Percentiles rank a stretch among this genome's conserved stretches.
Conservation (phyloP, 202 grass and related monocot genomes). For the Schoenoplectus tabernaemontani region DNA sequence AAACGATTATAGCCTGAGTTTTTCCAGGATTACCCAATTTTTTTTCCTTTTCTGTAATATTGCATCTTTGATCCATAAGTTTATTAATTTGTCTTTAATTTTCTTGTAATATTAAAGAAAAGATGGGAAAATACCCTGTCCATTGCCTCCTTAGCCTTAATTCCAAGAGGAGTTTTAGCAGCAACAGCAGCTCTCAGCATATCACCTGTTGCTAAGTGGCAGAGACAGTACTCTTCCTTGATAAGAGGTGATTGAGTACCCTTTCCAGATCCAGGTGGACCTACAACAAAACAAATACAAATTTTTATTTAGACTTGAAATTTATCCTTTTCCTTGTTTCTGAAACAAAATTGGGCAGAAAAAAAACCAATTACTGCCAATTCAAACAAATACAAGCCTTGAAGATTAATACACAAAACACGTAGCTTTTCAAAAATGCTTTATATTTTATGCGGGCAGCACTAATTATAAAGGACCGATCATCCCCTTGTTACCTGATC, state of each 20-base stretch:
- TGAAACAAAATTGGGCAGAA: not conserved
- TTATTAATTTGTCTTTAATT: too few species aligned
- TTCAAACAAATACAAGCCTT: not conserved
- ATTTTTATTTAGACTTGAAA: not conserved
- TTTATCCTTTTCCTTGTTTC: not conserved
- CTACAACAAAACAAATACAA: conserved; percentile 32
- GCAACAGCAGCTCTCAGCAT: conserved; percentile 92
- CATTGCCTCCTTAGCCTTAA: conserved; percentile 95
- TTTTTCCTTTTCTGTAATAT: too few species aligned
- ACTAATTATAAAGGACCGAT: not conserved
- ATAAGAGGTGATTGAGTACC: conserved; percentile 90
- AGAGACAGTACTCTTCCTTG: conserved; percentile 88
- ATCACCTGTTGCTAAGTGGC: conserved; percentile 97
- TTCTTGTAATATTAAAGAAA: not conserved
- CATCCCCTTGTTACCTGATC: not conserved
- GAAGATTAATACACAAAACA: not conserved
- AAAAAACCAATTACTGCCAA: not conserved
- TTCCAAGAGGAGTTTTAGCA: conserved; percentile 82
- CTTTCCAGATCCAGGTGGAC: conserved; percentile 93
- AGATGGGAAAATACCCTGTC: conserved; percentile 43
- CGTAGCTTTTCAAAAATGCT: not conserved
- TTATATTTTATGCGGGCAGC: not conserved
- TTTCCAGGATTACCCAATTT: too few species aligned
- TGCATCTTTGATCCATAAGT: not conserved
- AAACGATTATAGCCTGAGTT: not conserved